A percentile compares a stretch with the other conserved stretches of the same genome.
phyloP scores from a whole-genome alignment of 768 basidiomycete species.

The Saitozyma podzolica region DNA sequence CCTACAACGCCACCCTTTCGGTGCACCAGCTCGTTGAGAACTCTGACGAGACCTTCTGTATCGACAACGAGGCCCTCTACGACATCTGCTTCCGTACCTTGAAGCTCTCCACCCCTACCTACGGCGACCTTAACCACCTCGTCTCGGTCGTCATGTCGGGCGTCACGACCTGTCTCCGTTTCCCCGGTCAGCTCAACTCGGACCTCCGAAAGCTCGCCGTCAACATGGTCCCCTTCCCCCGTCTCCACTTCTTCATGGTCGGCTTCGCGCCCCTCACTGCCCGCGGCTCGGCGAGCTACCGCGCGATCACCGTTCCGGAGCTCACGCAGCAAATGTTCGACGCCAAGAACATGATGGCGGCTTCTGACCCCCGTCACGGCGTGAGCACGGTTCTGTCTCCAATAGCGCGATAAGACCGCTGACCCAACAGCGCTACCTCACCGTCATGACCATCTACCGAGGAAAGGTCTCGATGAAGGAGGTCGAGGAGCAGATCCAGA shows the following conservation, averaged over 20 bases:
- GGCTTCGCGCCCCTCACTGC: slow-evolving; percentile 89
- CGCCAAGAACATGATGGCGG: slow-evolving; percentile 79
- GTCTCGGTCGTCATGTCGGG: slow-evolving; percentile 98
- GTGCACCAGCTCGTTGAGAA: slow-evolving; percentile 99
- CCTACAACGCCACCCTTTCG: slow-evolving; percentile 97
- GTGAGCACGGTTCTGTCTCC: slow-evolving; percentile 19
- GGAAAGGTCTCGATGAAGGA: slow-evolving; percentile 99
- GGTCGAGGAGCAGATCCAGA: slow-evolving; percentile 98
- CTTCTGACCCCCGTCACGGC: slow-evolving; percentile 92
- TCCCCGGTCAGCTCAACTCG: slow-evolving; percentile 99
- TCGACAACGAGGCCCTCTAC: slow-evolving; percentile 98
- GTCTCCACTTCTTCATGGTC: slow-evolving; percentile 94
- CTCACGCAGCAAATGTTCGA: slow-evolving; percentile 99
- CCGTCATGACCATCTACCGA: slow-evolving; percentile 96
- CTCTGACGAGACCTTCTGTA: slow-evolving; percentile 99
- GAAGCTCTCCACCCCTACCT: slow-evolving; percentile 91
- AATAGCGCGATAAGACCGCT: slow-evolving; percentile 1
- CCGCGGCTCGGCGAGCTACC: slow-evolving; percentile 78
- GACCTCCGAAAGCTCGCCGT: slow-evolving; percentile 93
- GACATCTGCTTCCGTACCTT: slow-evolving; percentile 99
- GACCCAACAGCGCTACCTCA: slow-evolving; percentile 71
- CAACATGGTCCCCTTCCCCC: slow-evolving; percentile 97
- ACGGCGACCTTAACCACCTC: slow-evolving; percentile 96
- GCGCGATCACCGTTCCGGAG: slow-evolving; percentile 95
- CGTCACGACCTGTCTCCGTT: slow-evolving; percentile 96